Percentiles rank a stretch among this genome's conserved stretches.
Conservation (phyloP, 805 yeast species). For the Yarrowia deformans region DNA sequence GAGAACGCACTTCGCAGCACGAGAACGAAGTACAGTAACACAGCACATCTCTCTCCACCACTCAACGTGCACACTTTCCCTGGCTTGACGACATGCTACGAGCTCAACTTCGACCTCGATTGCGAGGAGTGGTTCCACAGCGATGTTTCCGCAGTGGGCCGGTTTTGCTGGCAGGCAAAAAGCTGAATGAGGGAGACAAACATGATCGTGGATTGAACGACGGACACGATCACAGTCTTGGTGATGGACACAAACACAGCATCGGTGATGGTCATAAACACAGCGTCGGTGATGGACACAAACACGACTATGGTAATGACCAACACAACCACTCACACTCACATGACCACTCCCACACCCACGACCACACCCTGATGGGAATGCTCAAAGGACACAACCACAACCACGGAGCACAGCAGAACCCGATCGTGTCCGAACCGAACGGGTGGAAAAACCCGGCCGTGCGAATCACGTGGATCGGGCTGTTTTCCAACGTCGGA, state of each 20-base stretch:
- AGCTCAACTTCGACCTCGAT: slow-evolving; percentile 17
- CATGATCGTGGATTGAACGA: no score
- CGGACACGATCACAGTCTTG: no score
- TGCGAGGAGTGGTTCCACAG: neutral
- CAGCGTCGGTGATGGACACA: neutral
- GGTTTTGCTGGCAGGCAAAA: neutral
- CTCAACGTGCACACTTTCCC: no score
- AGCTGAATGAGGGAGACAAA: no score
- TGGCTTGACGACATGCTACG: no score
- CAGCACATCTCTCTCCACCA: no score
- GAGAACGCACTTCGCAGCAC: no score
- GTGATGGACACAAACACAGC: neutral
- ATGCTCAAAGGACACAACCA: slow-evolving; percentile 43
- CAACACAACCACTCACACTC: slow-evolving; percentile 39
- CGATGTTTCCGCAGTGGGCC: neutral
- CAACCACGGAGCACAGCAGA: slow-evolving; percentile 43
- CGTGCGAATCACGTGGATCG: slow-evolving; percentile 91
- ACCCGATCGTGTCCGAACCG: slow-evolving; percentile 43
- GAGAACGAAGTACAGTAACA: no score
- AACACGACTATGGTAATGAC: neutral
- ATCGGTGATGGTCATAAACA: neutral
- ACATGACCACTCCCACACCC: slow-evolving; percentile 41
- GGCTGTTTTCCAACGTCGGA: slow-evolving; percentile 79
- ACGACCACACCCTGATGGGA: slow-evolving; percentile 33
- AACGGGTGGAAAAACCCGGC: slow-evolving; percentile 73